These are phyloP conservation scores for Maudiozyma turicensis DNA, from an alignment of 805 yeast genomes.

Conservation along the genomic window DNA sequence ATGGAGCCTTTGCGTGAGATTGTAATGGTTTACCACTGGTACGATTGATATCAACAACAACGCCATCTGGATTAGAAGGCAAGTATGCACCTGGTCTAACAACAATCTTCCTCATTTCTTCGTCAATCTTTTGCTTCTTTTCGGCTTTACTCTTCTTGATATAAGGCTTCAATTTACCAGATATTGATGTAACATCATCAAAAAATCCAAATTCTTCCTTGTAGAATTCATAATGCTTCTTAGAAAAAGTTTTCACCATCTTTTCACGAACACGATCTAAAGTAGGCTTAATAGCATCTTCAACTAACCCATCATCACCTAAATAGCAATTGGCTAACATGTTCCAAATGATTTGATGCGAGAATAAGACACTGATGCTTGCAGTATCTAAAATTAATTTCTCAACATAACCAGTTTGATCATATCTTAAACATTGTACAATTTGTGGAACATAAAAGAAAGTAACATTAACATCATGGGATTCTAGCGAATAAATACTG, in stretches of 20 bases:
- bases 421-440: constrained; percentile 85
- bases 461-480: constrained; percentile 76
- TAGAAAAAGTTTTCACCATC: constrained; percentile 54
- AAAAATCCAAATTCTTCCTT: constrained; percentile 82
- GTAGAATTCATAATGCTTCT: constrained; percentile 56
- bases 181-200: constrained; percentile 81
- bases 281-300: constrained; percentile 74
- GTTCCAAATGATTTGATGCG: constrained; percentile 98
- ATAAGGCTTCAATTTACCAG: constrained; percentile 90
- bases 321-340: constrained; percentile 87
- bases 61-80: constrained; percentile 95
- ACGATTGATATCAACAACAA: constrained; percentile 83
- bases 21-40: constrained; percentile 91
- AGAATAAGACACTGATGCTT: constrained; percentile 78
- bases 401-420: constrained; percentile 74
- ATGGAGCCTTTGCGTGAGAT: constrained; percentile 98
- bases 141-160: constrained; percentile 93
- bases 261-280: constrained; percentile 61
- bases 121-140: constrained; percentile 91
- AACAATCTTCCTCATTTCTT: constrained; percentile 75
- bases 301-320: constrained; percentile 76
- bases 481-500: constrained; percentile 81
- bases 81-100: constrained; percentile 79
- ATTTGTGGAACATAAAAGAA: constrained; percentile 98
- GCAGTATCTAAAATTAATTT: constrained; percentile 88